These are phyloP conservation scores for Ophiostoma sp. DNA, from an alignment of 2,329 filamentous ascomycete species.

Conservation along the genomic window DNA sequence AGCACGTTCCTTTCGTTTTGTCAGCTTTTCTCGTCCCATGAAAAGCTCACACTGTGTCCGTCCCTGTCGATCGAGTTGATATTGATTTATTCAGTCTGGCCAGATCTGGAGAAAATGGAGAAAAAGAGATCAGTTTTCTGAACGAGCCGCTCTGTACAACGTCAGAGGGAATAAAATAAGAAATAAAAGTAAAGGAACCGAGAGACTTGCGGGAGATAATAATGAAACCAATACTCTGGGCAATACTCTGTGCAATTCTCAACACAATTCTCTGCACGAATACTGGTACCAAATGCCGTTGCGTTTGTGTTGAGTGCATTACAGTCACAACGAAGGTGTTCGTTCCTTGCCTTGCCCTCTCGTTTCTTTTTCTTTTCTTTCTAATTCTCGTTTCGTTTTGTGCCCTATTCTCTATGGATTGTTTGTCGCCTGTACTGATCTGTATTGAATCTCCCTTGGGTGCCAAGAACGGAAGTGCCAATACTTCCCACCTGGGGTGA, in stretches of 20 bases:
- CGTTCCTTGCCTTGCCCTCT: not conserved
- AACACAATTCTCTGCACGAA: no score
- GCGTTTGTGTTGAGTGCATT: not conserved
- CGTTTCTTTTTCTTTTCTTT: not conserved
- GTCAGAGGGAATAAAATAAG: not conserved
- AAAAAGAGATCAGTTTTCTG: not conserved
- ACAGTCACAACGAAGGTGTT: not conserved
- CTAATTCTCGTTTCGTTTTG: not conserved
- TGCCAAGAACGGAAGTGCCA: not conserved
- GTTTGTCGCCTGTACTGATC: not conserved
- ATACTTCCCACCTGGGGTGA: not conserved
- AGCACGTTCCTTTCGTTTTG: not conserved
- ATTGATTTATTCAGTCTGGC: not conserved
- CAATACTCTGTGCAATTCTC: not conserved
- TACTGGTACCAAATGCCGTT: not conserved
- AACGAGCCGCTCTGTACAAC: not conserved
- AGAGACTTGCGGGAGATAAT: not conserved
- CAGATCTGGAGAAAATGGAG: not conserved
- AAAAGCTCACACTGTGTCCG: constrained; percentile 4
- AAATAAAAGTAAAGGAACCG: not conserved
- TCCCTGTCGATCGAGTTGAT: not conserved
- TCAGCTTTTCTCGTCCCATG: not conserved
- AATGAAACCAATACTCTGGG: not conserved
- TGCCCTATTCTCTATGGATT: not conserved
- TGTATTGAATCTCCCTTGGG: not conserved